Conservation (phyloP, 495 filamentous ascomycete species). For the Aspergillus nidulans region DNA sequence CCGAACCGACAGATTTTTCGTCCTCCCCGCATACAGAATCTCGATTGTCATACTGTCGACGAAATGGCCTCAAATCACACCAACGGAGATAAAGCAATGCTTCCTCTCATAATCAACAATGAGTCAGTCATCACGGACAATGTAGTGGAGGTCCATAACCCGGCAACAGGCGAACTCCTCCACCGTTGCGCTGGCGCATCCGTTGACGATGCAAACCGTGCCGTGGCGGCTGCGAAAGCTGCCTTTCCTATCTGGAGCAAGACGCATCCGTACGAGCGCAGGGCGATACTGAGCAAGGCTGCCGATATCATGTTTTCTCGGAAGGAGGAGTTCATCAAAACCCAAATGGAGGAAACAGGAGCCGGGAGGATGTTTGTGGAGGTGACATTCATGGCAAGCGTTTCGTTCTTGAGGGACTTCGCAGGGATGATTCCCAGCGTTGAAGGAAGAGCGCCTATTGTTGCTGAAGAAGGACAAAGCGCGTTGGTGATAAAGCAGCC, state of each 20-base stretch:
- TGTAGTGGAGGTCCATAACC: conserved; percentile 64
- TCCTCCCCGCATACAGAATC: neutral
- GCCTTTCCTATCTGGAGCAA: conserved; percentile 71
- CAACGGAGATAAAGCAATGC: conserved; percentile 21
- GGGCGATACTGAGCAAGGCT: conserved; percentile 67
- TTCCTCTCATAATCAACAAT: conserved; percentile 73
- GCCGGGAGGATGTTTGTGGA: conserved; percentile 44
- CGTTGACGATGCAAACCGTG: conserved; percentile 54
- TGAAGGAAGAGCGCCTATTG: conserved; percentile 57
- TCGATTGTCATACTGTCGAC: neutral
- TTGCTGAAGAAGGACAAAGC: conserved; percentile 48
- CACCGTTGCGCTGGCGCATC: conserved; percentile 60
- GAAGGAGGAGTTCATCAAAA: conserved; percentile 57
- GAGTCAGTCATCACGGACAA: conserved; percentile 55
- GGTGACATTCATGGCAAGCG: conserved; percentile 61
- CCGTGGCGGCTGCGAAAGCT: conserved; percentile 52
- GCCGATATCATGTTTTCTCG: conserved; percentile 62
- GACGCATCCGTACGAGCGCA: conserved; percentile 55
- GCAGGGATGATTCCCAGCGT: conserved; percentile 61
- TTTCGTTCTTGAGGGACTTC: conserved; percentile 62
- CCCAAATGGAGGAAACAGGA: conserved; percentile 68
- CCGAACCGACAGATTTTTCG: neutral
- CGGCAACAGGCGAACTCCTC: conserved; percentile 56
- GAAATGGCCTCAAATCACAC: conserved; percentile 8
- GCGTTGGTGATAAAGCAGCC: conserved; percentile 77